phyloP scores from a whole-genome alignment of 805 yeast genomes.

The Vanderwaltozyma tropicalis region DNA sequence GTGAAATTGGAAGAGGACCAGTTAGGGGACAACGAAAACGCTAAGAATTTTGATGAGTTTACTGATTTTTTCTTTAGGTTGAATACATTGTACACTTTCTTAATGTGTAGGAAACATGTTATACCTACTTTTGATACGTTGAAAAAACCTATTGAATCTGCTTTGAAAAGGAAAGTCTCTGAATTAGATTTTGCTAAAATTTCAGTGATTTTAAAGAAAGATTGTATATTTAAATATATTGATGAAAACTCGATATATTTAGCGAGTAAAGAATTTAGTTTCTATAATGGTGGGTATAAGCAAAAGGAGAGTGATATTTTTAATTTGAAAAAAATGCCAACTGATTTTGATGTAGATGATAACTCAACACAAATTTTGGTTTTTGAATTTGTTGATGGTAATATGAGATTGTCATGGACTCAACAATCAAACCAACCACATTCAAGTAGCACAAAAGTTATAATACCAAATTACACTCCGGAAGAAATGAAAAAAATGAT shows the following conservation, averaged over 20 bases:
- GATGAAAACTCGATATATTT: conserved; percentile 58
- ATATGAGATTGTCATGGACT: conserved; percentile 39
- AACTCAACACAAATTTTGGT: conserved; percentile 45
- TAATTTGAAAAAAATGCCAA: conserved; percentile 33
- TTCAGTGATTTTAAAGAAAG: conserved; percentile 52
- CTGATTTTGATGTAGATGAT: conserved; percentile 21
- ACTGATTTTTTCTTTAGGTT: conserved; percentile 41
- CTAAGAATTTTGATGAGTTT: conserved; percentile 29
- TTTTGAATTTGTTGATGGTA: conserved; percentile 70
- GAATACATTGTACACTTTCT: conserved; percentile 52
- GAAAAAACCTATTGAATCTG: conserved; percentile 41
- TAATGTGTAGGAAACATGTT: conserved; percentile 50
- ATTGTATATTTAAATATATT: conserved; percentile 60
- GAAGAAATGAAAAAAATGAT: conserved; percentile 54
- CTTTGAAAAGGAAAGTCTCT: conserved; percentile 35
- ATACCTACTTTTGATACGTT: conserved; percentile 46
- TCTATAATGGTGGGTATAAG: conserved; percentile 38
- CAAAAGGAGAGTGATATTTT: conserved; percentile 47
- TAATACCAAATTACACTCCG: conserved; percentile 33
- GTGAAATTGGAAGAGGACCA: too few species aligned
- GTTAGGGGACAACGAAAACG: not conserved
- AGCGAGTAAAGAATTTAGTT: conserved; percentile 30
- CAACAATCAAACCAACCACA: conserved; percentile 14
- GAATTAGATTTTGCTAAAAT: conserved; percentile 55
- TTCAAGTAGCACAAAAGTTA: conserved; percentile 31